Conservation (phyloP, 345 rosid species). For the Physaria fendleri region DNA sequence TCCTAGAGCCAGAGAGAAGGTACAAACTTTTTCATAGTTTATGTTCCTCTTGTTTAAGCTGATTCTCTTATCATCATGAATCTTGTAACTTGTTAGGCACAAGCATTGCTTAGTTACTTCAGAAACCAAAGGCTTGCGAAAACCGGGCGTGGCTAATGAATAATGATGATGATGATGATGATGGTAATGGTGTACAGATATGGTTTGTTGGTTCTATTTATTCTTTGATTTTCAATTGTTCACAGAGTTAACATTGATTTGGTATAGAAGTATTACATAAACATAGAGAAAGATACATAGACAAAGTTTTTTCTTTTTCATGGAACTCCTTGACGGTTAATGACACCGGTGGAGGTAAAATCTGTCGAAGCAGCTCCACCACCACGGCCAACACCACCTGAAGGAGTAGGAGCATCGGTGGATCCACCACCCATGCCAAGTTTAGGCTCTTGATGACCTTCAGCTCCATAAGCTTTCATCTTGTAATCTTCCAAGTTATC, state of each 20-base stretch:
- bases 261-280: too few relatives aligned
- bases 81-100: slow-evolving; percentile 55
- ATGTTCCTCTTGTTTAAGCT: background rate
- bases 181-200: slow-evolving; percentile 5
- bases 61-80: background rate
- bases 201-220: slow-evolving; percentile 15
- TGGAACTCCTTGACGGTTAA: slow-evolving; percentile 16
- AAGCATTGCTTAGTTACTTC: slow-evolving; percentile 67
- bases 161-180: background rate
- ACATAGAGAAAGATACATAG: too few relatives aligned
- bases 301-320: background rate
- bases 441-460: slow-evolving; percentile 49
- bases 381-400: slow-evolving; percentile 30
- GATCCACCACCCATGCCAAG: slow-evolving; percentile 50
- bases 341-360: slow-evolving; percentile 14
- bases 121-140: slow-evolving; percentile 71
- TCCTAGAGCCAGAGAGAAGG: slow-evolving; percentile 97
- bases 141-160: slow-evolving; percentile 53
- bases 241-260: background rate
- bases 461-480: slow-evolving; percentile 45
- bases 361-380: slow-evolving; percentile 16
- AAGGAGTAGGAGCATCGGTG: slow-evolving; percentile 67
- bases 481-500: slow-evolving; percentile 24
- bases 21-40: slow-evolving; percentile 5
- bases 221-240: slow-evolving; percentile 16